phyloP scores from a whole-genome alignment of 78 protist species.

The Dictyostelium brefeldianum region DNA sequence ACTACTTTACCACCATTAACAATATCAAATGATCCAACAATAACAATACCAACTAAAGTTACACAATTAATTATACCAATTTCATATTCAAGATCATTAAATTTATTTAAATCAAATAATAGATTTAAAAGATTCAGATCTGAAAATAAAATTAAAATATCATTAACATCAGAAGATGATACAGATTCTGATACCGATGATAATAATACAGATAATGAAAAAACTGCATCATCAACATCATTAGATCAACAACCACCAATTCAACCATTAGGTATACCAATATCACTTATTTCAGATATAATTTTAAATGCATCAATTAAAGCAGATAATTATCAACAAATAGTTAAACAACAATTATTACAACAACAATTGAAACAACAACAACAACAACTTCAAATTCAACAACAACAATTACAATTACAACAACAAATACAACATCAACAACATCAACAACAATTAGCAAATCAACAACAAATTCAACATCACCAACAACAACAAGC shows the following conservation, averaged over 20 bases:
- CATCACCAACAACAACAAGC: not conserved
- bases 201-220: not conserved
- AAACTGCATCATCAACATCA: not conserved
- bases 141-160: not conserved
- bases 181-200: not conserved
- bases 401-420: not conserved
- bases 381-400: not conserved
- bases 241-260: not conserved
- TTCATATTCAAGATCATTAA: no score
- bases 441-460: not conserved
- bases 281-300: not conserved
- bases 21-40: not conserved
- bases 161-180: conserved; percentile 1
- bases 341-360: not conserved
- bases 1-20: no score
- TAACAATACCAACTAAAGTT: not conserved
- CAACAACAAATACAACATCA: conserved; percentile 9
- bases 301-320: not conserved
- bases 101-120: not conserved
- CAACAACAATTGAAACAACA: conserved; percentile 14
- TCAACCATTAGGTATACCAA: conserved; percentile 1
- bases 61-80: no score
- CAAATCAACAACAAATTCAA: not conserved
- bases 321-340: not conserved
- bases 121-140: not conserved